phyloP scores from a whole-genome alignment of 2,329 filamentous ascomycete species.

The Colletotrichum melonis region DNA sequence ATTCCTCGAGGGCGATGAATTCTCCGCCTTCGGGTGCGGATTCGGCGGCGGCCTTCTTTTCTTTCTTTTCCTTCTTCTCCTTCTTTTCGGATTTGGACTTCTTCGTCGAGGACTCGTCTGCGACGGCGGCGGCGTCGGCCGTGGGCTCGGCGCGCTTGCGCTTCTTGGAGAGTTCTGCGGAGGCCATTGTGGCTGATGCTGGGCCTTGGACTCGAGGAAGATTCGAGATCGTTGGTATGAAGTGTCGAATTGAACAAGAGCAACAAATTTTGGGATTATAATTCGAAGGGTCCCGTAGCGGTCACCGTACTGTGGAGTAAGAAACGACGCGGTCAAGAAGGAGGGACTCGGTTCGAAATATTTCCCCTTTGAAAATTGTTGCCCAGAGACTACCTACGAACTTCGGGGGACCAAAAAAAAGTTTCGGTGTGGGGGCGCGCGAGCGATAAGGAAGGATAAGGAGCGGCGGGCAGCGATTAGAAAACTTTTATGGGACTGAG shows the following conservation, averaged over 20 bases:
- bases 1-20: conserved; percentile 33
- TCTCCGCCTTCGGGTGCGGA: conserved; percentile 12
- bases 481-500: conserved; percentile 4
- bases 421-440: conserved; percentile 26
- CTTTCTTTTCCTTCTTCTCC: conserved; percentile 38
- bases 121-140: conserved; percentile 1
- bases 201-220: background rate
- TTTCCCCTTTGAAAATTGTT: background rate
- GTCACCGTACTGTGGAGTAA: background rate
- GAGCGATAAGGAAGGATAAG: conserved; percentile 13
- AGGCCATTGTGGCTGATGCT: conserved; percentile 10
- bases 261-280: background rate
- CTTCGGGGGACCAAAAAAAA: conserved; percentile 8
- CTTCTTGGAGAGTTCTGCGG: conserved; percentile 38
- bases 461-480: background rate
- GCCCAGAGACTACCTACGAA: conserved; percentile 14
- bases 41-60: background rate
- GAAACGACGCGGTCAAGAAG: background rate
- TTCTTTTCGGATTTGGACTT: conserved; percentile 41
- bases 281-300: background rate
- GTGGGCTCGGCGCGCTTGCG: conserved; percentile 39
- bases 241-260: background rate
- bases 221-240: background rate
- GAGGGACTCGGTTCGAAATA: background rate
- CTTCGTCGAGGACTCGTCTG: conserved; percentile 33